Conservation (phyloP, 345 rosid species). For the Kernera saxatilis region DNA sequence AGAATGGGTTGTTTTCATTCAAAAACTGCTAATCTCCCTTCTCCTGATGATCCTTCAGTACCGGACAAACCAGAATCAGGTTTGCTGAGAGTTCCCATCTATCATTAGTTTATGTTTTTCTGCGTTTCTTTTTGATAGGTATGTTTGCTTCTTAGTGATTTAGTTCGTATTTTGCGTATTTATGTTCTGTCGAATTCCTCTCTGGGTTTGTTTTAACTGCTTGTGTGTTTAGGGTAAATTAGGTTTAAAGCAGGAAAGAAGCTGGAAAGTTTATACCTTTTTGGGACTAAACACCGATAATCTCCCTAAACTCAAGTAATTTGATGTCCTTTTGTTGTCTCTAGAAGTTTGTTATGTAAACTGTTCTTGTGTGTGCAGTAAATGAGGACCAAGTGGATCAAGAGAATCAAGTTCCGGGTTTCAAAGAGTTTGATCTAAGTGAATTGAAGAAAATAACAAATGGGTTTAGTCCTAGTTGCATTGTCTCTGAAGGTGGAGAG, state of each 20-base stretch:
- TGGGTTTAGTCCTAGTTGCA: slow-evolving; percentile 53
- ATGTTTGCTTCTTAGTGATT: not conserved
- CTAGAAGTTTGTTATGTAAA: not conserved
- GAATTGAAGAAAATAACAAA: slow-evolving; percentile 60
- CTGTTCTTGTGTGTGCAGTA: slow-evolving; percentile 22
- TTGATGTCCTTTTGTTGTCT: not conserved
- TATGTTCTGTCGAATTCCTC: not conserved
- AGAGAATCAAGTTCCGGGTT: slow-evolving; percentile 38
- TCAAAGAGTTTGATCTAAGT: slow-evolving; percentile 47
- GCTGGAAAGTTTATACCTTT: not conserved
- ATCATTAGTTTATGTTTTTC: not conserved
- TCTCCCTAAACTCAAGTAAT: not conserved
- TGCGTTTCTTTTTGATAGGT: not conserved
- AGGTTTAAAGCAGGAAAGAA: not conserved
- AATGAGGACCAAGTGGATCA: slow-evolving; percentile 36
- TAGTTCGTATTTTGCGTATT: not conserved
- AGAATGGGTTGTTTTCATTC: slow-evolving; percentile 81
- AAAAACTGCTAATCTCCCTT: slow-evolving; percentile 46
- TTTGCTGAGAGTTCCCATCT: not conserved
- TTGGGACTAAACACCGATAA: not conserved
- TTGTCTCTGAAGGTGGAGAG: slow-evolving; percentile 80
- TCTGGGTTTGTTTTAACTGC: not conserved
- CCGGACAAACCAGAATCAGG: slow-evolving; percentile 40
- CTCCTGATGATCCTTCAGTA: slow-evolving; percentile 49
- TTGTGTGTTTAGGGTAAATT: not conserved